Conservation (phyloP, 257 asterid genomes). For the Ballota nigra region DNA sequence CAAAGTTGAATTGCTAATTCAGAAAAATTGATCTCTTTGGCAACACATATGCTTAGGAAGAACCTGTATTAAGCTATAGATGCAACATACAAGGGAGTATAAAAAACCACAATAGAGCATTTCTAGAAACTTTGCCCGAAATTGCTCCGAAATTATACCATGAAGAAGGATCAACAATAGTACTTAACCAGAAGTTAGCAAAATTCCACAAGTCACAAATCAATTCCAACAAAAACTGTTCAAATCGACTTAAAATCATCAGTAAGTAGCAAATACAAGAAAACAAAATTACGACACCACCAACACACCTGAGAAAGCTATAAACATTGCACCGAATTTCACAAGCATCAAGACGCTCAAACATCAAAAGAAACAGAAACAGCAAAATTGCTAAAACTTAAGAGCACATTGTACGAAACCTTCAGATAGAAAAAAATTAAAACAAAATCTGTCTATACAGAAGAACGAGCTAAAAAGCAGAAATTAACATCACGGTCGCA, state of each 20-base stretch:
- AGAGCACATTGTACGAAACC: not conserved
- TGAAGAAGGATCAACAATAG: not conserved
- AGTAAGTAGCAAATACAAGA: not conserved
- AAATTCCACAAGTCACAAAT: not conserved
- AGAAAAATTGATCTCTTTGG: too few relatives aligned
- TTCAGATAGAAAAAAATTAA: too few relatives aligned
- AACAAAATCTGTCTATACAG: not conserved
- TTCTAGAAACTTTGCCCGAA: not conserved
- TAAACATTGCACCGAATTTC: not conserved
- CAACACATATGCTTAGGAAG: conserved; percentile 10
- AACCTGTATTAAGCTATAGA: not conserved
- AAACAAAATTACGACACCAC: too few relatives aligned
- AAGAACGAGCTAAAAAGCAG: not conserved
- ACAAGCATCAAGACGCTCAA: not conserved
- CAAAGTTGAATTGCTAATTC: not conserved
- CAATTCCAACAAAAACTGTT: not conserved
- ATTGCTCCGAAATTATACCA: too few relatives aligned
- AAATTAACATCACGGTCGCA: not conserved
- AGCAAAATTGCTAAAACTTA: not conserved
- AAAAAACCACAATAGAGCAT: not conserved
- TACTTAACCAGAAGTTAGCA: not conserved
- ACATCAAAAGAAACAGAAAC: not conserved
- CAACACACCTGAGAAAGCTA: not conserved
- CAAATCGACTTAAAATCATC: not conserved
- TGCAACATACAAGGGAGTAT: not conserved